Conservation (phyloP, 2,329 filamentous ascomycete species). For the Helotiales sp. region DNA sequence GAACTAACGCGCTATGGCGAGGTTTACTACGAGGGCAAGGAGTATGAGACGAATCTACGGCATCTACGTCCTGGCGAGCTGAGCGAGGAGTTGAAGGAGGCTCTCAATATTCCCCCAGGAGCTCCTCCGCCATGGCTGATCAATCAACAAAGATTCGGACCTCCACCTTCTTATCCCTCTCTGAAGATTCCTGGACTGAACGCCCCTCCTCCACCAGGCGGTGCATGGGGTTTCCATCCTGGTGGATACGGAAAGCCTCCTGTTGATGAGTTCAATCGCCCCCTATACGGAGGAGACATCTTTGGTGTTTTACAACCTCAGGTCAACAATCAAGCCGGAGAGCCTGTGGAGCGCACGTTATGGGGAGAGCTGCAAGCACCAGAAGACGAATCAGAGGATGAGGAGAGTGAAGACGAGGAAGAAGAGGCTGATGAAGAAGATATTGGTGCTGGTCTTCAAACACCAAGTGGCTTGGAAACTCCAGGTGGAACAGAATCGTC, state of each 20-base stretch:
- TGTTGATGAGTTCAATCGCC: slow-evolving; percentile 89
- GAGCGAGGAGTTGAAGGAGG: slow-evolving; percentile 87
- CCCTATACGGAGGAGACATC: slow-evolving; percentile 91
- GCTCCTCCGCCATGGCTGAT: slow-evolving; percentile 97
- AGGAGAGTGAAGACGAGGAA: slow-evolving; percentile 71
- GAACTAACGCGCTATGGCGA: slow-evolving; percentile 93
- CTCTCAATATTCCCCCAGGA: slow-evolving; percentile 89
- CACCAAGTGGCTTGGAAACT: slow-evolving; percentile 78
- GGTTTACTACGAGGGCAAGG: slow-evolving; percentile 99
- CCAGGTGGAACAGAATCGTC: slow-evolving; percentile 80
- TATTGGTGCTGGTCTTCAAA: slow-evolving; percentile 70
- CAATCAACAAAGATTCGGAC: slow-evolving; percentile 92
- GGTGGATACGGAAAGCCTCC: slow-evolving; percentile 97
- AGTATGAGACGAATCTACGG: slow-evolving; percentile 92
- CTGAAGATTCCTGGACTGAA: slow-evolving; percentile 94
- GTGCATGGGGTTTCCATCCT: slow-evolving; percentile 92
- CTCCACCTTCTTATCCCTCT: slow-evolving; percentile 93
- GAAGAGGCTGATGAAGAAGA: slow-evolving; percentile 63
- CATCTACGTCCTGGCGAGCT: slow-evolving; percentile 90
- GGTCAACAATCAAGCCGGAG: slow-evolving; percentile 67
- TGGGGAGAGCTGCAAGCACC: slow-evolving; percentile 92
- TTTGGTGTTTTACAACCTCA: slow-evolving; percentile 77
- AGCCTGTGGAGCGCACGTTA: slow-evolving; percentile 82
- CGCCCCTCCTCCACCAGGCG: slow-evolving; percentile 86
- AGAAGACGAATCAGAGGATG: slow-evolving; percentile 75